Evolutionary conservation across 2,329 filamentous ascomycete species (phyloP).

Genomic region (Neofusicoccum ribis): DNA sequence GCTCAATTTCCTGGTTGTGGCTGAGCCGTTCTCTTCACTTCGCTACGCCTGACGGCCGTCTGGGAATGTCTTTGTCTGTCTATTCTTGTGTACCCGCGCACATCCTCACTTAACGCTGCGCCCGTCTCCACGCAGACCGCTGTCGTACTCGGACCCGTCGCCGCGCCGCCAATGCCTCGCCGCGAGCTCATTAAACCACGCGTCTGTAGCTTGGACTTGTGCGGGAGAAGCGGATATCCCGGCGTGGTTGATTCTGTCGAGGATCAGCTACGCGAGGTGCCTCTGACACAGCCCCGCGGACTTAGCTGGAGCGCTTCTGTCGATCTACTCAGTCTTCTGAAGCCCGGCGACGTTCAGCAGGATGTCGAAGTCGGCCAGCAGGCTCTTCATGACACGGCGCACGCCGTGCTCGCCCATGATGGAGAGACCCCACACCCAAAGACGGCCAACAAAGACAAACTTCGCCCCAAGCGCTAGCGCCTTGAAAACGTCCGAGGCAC

Average conservation of each 20-base stretch:
- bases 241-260: conserved; percentile 27
- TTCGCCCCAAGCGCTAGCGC: conserved; percentile 62
- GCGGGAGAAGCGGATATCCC: conserved; percentile 27
- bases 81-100: not conserved
- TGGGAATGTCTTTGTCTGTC: not conserved
- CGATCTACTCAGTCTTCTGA: conserved; percentile 54
- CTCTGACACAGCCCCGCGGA: not conserved
- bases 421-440: conserved; percentile 61
- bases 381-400: conserved; percentile 61
- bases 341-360: conserved; percentile 61
- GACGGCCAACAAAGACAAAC: conserved; percentile 62
- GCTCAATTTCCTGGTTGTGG: conserved; percentile 8
- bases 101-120: conserved; percentile 2
- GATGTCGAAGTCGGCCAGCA: conserved; percentile 64
- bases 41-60: conserved; percentile 5
- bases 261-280: not conserved
- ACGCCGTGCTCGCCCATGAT: conserved; percentile 64
- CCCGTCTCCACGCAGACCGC: not conserved
- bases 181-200: not conserved
- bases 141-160: not conserved
- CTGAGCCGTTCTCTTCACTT: conserved; percentile 1
- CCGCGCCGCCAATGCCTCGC: not conserved
- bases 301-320: conserved; percentile 36
- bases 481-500: conserved; percentile 60
- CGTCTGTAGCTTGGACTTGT: conserved; percentile 29